These are phyloP conservation scores for Didymella pomorum DNA, from an alignment of 2,329 filamentous ascomycete genomes.

Conservation along the genomic window DNA sequence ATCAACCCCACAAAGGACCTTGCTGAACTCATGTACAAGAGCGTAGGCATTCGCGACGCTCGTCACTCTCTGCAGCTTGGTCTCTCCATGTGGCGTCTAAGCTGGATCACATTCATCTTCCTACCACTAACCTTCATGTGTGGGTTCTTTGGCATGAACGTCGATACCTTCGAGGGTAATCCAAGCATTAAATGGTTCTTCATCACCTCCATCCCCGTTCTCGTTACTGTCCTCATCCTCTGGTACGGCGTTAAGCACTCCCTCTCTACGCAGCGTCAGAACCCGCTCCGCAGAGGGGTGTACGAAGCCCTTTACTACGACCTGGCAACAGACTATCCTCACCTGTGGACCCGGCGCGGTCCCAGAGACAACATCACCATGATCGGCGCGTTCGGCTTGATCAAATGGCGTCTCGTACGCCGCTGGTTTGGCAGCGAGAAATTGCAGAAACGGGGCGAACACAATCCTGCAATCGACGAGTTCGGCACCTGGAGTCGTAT, in stretches of 20 bases:
- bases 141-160: conserved; percentile 24
- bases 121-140: conserved; percentile 63
- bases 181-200: conserved; percentile 62
- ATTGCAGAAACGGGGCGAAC: conserved; percentile 48
- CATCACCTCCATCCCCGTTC: conserved; percentile 56
- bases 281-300: conserved; percentile 58
- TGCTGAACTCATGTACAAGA: conserved; percentile 62
- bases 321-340: conserved; percentile 55
- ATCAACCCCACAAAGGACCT: conserved; percentile 60
- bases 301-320: conserved; percentile 61
- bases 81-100: conserved; percentile 63
- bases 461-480: conserved; percentile 48
- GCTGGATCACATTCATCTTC: conserved; percentile 78
- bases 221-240: conserved; percentile 55
- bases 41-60: conserved; percentile 61
- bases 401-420: conserved; percentile 60
- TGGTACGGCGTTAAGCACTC: conserved; percentile 60
- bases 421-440: conserved; percentile 56
- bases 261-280: conserved; percentile 53
- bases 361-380: conserved; percentile 55
- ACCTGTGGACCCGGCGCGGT: conserved; percentile 59
- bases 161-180: conserved; percentile 31
- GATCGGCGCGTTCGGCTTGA: conserved; percentile 42
- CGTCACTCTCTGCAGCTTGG: conserved; percentile 59
- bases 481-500: conserved; percentile 51